Base-by-base conservation (phyloP, 208 protist genomes). In the Leishmania lainsoni region DNA sequence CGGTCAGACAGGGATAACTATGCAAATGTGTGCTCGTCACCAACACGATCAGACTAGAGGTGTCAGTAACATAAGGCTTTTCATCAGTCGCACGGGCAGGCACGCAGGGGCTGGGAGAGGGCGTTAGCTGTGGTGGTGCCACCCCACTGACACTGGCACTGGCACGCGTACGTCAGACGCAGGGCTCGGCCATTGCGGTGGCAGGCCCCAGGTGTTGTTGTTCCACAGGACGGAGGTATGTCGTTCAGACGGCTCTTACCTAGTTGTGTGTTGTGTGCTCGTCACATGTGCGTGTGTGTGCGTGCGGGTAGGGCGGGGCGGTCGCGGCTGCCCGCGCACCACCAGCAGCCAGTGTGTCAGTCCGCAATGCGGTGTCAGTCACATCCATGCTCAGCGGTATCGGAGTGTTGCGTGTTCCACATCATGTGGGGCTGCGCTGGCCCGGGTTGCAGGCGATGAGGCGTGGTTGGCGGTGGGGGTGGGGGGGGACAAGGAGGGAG, bases 1-100 rank as follows among this genome's bases (percentile, higher is more conserved):
- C 68, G 51, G 61, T 86, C 83, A 86, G 83, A 86, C 83, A 86
- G 83, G 83, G 83, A 86, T 86, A 86, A 86, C 83, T 83, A 81
- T 88, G 72, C 79, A 81, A 51, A 79, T 85, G 84, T 75, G 84
- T 85, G 80, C 48, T 84, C 84, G 84, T 84, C 84, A 88, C 77
- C 75, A 54, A 83, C 8, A 65, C 9, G 82, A 56, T 88, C 76
- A 86, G 81, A 88, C 81, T 73, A 88, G 82, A 88, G 83, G 84
- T 87, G 84, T 87, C 75, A 79, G 75, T 79, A 79, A 54, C 75
- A 79, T 79, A 45, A 68, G 75, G 3, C 49, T 79, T 79, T 17
- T 79, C 75, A 81, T 81, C 78, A 81, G 52, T 76, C 39, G 68
- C 78, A 75, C 78, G n/a, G 63, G 49, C 61, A 39, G 35, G 35